These are phyloP conservation scores for Pouteria glomerata DNA, from an alignment of 148 eudicot genomes.

Conservation along the genomic window DNA sequence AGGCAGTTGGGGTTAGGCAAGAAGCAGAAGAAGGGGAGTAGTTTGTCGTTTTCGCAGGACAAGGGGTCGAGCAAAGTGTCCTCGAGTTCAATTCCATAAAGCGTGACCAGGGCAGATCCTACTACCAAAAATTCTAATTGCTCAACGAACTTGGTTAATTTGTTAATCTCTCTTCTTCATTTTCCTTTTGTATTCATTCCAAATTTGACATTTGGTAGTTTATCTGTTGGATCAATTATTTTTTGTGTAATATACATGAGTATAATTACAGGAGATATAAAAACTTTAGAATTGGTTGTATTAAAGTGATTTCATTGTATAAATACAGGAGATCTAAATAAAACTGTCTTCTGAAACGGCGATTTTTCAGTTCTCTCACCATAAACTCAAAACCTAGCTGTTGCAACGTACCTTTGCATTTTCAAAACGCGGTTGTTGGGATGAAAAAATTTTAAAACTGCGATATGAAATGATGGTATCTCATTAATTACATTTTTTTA, in stretches of 20 bases:
- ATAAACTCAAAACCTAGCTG: too few species aligned
- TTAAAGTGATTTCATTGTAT: conserved; percentile 86
- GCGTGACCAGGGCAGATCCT: conserved; percentile 80
- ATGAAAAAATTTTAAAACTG: too few species aligned
- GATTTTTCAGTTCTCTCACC: too few species aligned
- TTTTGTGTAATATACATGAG: neutral
- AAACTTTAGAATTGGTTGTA: conserved; percentile 85
- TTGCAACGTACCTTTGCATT: too few species aligned
- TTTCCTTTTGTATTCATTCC: neutral
- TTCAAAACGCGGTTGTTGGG: too few species aligned
- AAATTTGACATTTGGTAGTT: neutral
- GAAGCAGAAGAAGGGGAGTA: conserved; percentile 32
- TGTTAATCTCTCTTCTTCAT: neutral
- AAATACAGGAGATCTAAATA: too few species aligned
- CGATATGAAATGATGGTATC: too few species aligned
- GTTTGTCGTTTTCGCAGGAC: conserved; percentile 1
- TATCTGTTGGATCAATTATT: neutral
- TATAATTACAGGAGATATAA: conserved; percentile 56
- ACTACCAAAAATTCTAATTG: conserved; percentile 68
- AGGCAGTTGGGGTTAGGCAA: conserved; percentile 60
- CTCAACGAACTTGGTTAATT: conserved; percentile 80
- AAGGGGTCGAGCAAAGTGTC: conserved; percentile 65
- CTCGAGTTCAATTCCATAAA: conserved; percentile 74
- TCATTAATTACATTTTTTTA: too few species aligned
- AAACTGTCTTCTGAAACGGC: too few species aligned